Base-by-base conservation (phyloP, 176 grass and related monocot genomes). In the Poa pratensis region DNA sequence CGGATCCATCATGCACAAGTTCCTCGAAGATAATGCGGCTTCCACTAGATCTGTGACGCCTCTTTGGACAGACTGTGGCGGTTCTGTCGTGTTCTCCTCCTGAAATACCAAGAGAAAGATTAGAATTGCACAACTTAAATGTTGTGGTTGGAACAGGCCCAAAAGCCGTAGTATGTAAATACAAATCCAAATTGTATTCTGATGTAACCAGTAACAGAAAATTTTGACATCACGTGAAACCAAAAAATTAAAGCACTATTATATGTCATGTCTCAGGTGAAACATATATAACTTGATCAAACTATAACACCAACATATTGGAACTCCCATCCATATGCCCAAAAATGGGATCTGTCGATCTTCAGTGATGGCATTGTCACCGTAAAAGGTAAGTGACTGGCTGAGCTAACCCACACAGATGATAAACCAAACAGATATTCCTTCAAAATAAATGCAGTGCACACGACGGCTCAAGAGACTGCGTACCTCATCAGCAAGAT, bases 1-100 rank as follows among this genome's bases (percentile, higher is more conserved):
- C 8, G 97, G 97, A 84, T 99, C 97, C 97, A 99, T 99, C 97
- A 96, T 99, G 84, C 97, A 99, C 76, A 99, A 75, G 82, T 96
- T 99, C 84, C 90, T 92, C 22, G 97, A 89, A 0, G 88, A 93
- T 34, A 96, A 58, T 26, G 97, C 94, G 1, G 91, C 76, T 64
- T 99, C 97, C 42, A 99, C 90, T 24, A 99, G 92, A 39, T 99
- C 90, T 0, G 97, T 92, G 17, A 96, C 94, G 8, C 94, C 97
- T 88, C 94, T 92, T 75, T 99, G 97, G 54, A 99, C 97, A 1
- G 97, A 96, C 75, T 96, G 91, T 0, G 90, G 94, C 7, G 91
- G 91, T 32, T 99, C 97, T 0, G 94, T 92, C 43, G 88, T 80
- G 67, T 83, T 96, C 63, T 99, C 96, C 43, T 99, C 97, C 97